phyloP scores from a whole-genome alignment of 2,329 filamentous ascomycete species.

The Claviceps maximensis region DNA sequence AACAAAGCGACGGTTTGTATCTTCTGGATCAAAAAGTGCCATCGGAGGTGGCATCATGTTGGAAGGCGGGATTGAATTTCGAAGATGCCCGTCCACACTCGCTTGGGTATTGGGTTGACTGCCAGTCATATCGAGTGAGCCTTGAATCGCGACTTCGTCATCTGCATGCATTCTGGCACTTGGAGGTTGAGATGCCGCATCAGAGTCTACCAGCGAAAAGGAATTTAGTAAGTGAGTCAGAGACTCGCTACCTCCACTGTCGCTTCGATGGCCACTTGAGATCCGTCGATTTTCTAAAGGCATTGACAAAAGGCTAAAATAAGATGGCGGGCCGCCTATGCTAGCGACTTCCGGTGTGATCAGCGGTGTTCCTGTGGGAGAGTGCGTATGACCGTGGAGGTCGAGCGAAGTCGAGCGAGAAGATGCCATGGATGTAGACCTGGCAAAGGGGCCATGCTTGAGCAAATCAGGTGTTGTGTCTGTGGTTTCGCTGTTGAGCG shows the following conservation, averaged over 20 bases:
- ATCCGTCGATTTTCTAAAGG: slow-evolving; percentile 51
- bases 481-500: slow-evolving; percentile 59
- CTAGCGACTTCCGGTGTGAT: slow-evolving; percentile 60
- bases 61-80: slow-evolving; percentile 30
- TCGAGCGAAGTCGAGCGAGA: slow-evolving; percentile 92
- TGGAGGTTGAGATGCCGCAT: slow-evolving; percentile 26
- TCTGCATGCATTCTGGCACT: slow-evolving; percentile 50
- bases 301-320: slow-evolving; percentile 59
- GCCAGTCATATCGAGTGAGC: slow-evolving; percentile 63
- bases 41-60: slow-evolving; percentile 80
- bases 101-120: slow-evolving; percentile 15
- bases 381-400: slow-evolving; percentile 57
- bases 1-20: slow-evolving; percentile 85
- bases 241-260: slow-evolving; percentile 82
- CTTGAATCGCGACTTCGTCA: slow-evolving; percentile 60
- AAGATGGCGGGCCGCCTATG: slow-evolving; percentile 71
- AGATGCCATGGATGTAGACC: slow-evolving; percentile 72
- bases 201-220: slow-evolving; percentile 58
- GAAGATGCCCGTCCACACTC: slow-evolving; percentile 21
- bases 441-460: slow-evolving; percentile 81
- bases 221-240: slow-evolving; percentile 70
- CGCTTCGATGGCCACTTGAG: slow-evolving; percentile 68
- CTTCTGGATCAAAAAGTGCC: slow-evolving; percentile 90
- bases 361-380: slow-evolving; percentile 71
- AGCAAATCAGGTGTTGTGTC: slow-evolving; percentile 87